A percentile compares a stretch with the other conserved stretches of the same genome.
These are phyloP conservation scores for Microbotryomycetes sp. DNA, from an alignment of 1,284 basidiomycete genomes.

Conservation along the genomic window DNA sequence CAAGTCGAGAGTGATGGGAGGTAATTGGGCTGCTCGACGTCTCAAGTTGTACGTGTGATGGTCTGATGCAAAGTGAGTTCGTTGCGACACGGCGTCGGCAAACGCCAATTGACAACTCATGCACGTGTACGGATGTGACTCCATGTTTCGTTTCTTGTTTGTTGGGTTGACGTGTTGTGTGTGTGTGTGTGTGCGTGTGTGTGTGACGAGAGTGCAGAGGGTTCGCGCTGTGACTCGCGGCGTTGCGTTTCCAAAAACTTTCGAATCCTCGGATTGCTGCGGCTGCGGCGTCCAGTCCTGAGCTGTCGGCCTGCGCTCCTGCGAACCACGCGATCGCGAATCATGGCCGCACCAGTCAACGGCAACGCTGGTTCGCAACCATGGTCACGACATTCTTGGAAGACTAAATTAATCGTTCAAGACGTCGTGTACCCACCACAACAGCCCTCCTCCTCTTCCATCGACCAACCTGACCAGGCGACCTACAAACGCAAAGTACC, in stretches of 20 bases:
- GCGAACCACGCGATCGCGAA: too few relatives aligned
- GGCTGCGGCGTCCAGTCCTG: too few relatives aligned
- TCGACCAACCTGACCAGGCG: constrained; percentile 41
- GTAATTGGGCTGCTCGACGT: constrained; percentile 82
- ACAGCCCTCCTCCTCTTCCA: background rate
- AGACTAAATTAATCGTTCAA: constrained; percentile 61
- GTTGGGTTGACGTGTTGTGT: background rate
- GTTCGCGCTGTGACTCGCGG: too few relatives aligned
- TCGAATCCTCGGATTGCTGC: too few relatives aligned
- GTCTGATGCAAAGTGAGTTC: constrained; percentile 84
- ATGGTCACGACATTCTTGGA: constrained; percentile 58
- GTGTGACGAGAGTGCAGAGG: too few relatives aligned
- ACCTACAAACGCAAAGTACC: constrained; percentile 43
- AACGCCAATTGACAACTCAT: constrained; percentile 90
- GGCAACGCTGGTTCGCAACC: background rate
- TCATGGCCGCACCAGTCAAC: too few relatives aligned
- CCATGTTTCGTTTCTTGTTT: background rate
- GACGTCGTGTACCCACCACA: constrained; percentile 36
- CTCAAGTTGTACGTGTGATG: constrained; percentile 99
- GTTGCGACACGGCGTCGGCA: constrained; percentile 73
- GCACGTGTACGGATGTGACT: constrained; percentile 62
- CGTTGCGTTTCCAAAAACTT: too few relatives aligned
- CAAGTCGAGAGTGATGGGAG: constrained; percentile 68
- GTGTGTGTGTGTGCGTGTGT: too few relatives aligned
- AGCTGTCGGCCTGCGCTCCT: too few relatives aligned